Evolutionary conservation across 2,329 filamentous ascomycete species (phyloP), one percentile per base, ranked within the genome.

Genomic region (Cercospora brassicicola): DNA sequence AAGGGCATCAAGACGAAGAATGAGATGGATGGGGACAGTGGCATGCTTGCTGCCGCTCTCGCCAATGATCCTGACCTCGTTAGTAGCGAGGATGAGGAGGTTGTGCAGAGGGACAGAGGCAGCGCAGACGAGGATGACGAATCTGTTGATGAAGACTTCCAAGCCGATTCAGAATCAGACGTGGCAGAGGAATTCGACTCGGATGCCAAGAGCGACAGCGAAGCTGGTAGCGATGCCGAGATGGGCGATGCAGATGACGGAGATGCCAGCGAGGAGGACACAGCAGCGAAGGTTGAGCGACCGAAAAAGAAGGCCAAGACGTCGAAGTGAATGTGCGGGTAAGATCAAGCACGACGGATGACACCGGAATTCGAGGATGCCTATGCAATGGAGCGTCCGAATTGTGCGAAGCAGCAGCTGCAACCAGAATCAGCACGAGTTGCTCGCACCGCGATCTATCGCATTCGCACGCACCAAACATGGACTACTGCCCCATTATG

Each of bases 1-100:
- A 98, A 98, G 85, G 91, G 90, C 69, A 87, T 99, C 76, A 92
- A 94, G 64, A 94, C 96, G 66, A 98, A 97, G 89, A 99, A 99
- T 80, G 95, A 99, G 82, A 97, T 99, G 84, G 91, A 96, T 70
- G 95, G 97, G 78, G 95, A 99, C 33, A 84, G 84, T 55, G 83
- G 85, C 1, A 82, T 90, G 67, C 87, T 97, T 68, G 91, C 92
- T 33, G 91, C 92, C 10, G 93, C 93, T 23, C 87, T 97, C 69
- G 88, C 93, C 69, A 73, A 71, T 57, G 90, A 96, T 74, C 90
- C 95, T 72, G 92, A 89, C 76, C 90, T 96, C 81, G 90, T 89
- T 74, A 91, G 89, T 71, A 94, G 91, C 28, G 94, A 96, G 73
- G 83, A 84, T 67, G 93, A 96, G 68, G 93, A 96, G 69, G 90